Conservation (phyloP, 2,329 filamentous ascomycete genomes). For the Fusarium sp. region DNA sequence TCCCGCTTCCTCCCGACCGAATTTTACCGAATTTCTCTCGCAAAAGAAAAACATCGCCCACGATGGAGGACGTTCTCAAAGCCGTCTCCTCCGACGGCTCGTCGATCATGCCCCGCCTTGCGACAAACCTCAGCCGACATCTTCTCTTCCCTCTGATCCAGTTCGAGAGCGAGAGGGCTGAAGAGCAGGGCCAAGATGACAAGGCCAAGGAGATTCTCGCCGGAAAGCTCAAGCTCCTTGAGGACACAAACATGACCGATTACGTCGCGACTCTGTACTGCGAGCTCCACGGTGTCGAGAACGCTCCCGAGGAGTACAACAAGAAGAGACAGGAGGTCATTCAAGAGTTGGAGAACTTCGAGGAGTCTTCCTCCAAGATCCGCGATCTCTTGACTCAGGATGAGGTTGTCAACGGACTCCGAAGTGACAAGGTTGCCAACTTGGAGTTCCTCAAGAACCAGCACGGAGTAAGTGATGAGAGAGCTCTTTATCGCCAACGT, state of each 20-base stretch:
- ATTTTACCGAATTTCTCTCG: conserved; percentile 15
- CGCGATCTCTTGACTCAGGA: conserved; percentile 87
- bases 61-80: conserved; percentile 59
- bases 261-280: conserved; percentile 94
- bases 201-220: conserved; percentile 78
- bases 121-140: conserved; percentile 93
- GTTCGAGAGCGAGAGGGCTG: conserved; percentile 85
- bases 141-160: conserved; percentile 96
- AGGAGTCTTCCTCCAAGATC: conserved; percentile 90
- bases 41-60: conserved; percentile 40
- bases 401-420: conserved; percentile 88
- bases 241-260: conserved; percentile 99
- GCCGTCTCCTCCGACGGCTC: conserved; percentile 75
- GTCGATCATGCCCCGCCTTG: conserved; percentile 88
- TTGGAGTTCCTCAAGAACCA: conserved; percentile 98
- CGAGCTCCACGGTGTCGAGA: conserved; percentile 84
- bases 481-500: conserved; percentile 3
- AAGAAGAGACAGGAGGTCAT: conserved; percentile 92
- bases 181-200: conserved; percentile 73
- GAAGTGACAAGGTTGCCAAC: conserved; percentile 98
- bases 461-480: conserved; percentile 76
- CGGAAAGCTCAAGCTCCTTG: conserved; percentile 92
- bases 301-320: conserved; percentile 85
- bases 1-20: conserved; percentile 23
- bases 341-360: conserved; percentile 82